Percentiles rank a stretch among this genome's conserved stretches.
phyloP scores from a whole-genome alignment of 208 protist genomes.

The Zelonia costaricensis region DNA sequence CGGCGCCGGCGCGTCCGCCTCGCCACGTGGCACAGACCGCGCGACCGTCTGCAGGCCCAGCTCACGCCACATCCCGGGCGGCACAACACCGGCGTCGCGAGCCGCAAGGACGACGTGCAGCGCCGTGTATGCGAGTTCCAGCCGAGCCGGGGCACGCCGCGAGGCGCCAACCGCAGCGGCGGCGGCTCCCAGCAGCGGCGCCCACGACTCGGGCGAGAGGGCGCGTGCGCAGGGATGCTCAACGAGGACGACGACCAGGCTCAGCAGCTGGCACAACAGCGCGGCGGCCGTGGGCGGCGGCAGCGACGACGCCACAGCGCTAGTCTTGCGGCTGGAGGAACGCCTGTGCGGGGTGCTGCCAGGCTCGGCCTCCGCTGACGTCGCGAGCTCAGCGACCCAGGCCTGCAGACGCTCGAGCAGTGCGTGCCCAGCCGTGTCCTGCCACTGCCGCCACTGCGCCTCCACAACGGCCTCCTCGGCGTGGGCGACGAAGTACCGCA shows the following conservation, averaged over 20 bases:
- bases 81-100: conserved; percentile 24
- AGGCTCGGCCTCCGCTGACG: conserved; percentile 5
- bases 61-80: conserved; percentile 23
- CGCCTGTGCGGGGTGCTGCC: conserved; percentile 2
- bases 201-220: conserved; percentile 26
- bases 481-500: conserved; percentile 10
- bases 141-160: conserved; percentile 14
- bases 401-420: conserved; percentile 16
- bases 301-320: neutral
- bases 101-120: conserved; percentile 23
- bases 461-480: conserved; percentile 18
- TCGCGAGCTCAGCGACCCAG: conserved; percentile 18
- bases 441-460: conserved; percentile 31
- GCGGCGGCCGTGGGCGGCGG: neutral
- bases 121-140: conserved; percentile 23
- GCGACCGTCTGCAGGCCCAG: conserved; percentile 8
- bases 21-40: conserved; percentile 5
- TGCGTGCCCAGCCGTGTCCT: conserved; percentile 12
- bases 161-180: conserved; percentile 18
- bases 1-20: conserved; percentile 8
- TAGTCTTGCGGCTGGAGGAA: neutral
- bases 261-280: conserved; percentile 17
- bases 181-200: conserved; percentile 20
- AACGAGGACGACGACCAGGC: conserved; percentile 22
- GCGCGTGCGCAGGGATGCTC: conserved; percentile 32